A percentile compares a stretch with the other conserved stretches of the same genome.
Evolutionary conservation across 441 rosid genomes (phyloP).

Genomic region (Adansonia rubrostipa): DNA sequence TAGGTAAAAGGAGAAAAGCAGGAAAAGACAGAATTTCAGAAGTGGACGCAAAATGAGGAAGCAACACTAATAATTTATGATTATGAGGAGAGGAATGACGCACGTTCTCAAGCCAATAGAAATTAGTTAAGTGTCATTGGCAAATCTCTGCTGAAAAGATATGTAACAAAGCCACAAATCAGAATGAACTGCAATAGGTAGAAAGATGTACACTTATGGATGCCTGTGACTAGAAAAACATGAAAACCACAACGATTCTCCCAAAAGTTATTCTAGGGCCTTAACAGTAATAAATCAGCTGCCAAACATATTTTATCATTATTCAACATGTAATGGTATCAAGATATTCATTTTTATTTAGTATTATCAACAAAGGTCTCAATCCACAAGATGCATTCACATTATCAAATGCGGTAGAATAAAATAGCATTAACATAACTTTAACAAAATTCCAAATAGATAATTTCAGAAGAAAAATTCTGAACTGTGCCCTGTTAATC

Average conservation of each 20-base stretch:
- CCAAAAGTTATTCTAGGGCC: neutral
- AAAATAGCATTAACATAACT: slow-evolving; percentile 14
- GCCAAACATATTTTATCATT: neutral
- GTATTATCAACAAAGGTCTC: neutral
- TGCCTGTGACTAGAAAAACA: neutral
- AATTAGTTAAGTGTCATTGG: neutral
- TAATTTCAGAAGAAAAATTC: neutral
- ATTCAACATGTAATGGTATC: neutral
- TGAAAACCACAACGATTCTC: neutral
- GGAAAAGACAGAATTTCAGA: neutral
- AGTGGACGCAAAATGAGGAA: neutral
- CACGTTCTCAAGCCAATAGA: neutral
- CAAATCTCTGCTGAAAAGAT: neutral
- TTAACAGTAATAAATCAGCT: neutral
- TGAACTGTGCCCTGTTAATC: slow-evolving; percentile 10
- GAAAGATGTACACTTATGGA: neutral
- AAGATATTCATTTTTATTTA: neutral
- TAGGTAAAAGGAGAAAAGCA: neutral
- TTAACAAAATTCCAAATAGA: slow-evolving; percentile 13
- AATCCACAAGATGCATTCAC: neutral
- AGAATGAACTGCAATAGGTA: neutral
- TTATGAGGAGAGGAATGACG: neutral
- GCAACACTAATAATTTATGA: neutral
- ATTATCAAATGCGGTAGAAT: neutral
- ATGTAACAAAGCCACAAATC: neutral